These are phyloP conservation scores for Termitomyces sp. DNA, from an alignment of 768 basidiomycete species.

Conservation along the genomic window DNA sequence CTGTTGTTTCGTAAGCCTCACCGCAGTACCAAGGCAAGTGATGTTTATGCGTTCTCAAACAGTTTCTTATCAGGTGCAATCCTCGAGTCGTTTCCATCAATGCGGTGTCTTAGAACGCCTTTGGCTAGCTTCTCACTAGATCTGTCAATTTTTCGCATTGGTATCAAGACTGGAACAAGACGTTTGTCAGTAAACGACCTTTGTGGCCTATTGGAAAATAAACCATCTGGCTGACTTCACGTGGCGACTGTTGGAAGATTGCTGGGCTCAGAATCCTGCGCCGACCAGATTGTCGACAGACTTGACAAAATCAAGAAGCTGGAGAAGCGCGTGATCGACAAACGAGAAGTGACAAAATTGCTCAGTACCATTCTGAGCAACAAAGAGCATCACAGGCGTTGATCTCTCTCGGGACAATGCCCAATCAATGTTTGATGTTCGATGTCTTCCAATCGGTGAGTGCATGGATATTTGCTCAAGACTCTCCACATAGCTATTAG, in stretches of 20 bases:
- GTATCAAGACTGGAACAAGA: not conserved
- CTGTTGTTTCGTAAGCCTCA: not conserved
- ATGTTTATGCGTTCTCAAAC: not conserved
- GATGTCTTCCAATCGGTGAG: not conserved
- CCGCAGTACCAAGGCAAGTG: not conserved
- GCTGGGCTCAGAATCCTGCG: not conserved
- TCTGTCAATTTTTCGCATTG: not conserved
- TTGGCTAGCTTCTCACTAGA: not conserved
- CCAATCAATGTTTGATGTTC: not conserved
- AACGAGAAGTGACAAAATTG: not conserved
- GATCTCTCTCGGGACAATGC: not conserved
- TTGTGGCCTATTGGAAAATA: not conserved
- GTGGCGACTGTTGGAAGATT: not conserved
- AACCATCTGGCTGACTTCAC: not conserved
- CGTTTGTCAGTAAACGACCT: not conserved
- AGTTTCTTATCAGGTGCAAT: not conserved
- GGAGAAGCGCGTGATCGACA: not conserved
- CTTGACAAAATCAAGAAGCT: not conserved
- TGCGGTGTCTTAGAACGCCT: not conserved
- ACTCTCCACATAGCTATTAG: not conserved
- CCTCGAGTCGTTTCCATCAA: not conserved
- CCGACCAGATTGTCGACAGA: not conserved
- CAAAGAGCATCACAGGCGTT: not conserved
- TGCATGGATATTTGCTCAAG: not conserved
- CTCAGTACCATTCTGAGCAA: not conserved